A percentile compares a stretch with the other conserved stretches of the same genome.
Evolutionary conservation across 139 green algal species (phyloP).

Genomic region (Mychonastes homosphaera): DNA sequence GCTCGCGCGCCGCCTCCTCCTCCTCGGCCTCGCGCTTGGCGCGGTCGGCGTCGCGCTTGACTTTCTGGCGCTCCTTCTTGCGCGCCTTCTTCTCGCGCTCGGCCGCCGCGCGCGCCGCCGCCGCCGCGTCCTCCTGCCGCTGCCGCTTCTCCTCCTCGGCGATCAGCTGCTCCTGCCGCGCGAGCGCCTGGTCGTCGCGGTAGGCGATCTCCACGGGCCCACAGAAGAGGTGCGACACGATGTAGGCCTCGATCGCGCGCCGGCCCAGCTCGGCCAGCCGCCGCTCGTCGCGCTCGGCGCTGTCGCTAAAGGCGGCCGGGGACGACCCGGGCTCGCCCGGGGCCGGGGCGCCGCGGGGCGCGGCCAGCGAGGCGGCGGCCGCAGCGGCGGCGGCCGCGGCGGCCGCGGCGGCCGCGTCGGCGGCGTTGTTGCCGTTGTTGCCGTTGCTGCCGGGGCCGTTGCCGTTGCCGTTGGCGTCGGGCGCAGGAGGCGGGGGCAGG

Average conservation of each 20-base stretch:
- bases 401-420: too few species aligned
- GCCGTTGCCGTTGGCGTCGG: too few species aligned
- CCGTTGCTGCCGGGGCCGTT: too few species aligned
- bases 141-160: conserved; percentile 72
- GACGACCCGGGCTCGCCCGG: too few species aligned
- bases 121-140: conserved; percentile 45
- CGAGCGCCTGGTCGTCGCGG: conserved; percentile 72
- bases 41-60: conserved; percentile 41
- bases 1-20: conserved; percentile 19
- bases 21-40: conserved; percentile 40
- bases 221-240: conserved; percentile 69
- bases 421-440: too few species aligned
- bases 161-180: conserved; percentile 82
- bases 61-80: conserved; percentile 8
- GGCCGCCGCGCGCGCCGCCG: conserved; percentile 24
- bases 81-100: conserved; percentile 19
- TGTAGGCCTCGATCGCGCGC: conserved; percentile 85
- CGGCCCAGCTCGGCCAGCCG: conserved; percentile 82
- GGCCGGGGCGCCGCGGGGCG: too few species aligned
- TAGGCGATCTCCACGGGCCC: conserved; percentile 66
- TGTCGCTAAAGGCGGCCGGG: too few species aligned
- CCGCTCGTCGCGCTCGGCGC: conserved; percentile 79
- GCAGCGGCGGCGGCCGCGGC: too few species aligned
- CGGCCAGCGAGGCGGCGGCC: too few species aligned
- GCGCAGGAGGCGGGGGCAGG: too few species aligned